Conservation (phyloP, 768 basidiomycete species). For the Tylopilus sp. region DNA sequence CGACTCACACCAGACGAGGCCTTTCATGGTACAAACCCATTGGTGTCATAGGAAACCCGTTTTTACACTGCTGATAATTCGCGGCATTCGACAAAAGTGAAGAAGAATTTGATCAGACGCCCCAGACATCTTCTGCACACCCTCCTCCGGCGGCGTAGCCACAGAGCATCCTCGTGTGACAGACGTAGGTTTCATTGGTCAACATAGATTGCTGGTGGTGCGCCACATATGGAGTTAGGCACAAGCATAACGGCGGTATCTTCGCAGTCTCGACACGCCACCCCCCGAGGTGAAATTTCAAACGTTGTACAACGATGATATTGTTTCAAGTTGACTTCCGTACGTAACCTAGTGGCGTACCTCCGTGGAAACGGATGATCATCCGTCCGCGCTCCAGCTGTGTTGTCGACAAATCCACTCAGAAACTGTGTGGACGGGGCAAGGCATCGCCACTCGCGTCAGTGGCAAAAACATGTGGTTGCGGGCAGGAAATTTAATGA, state of each 20-base stretch:
- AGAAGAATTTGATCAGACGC: slow-evolving; percentile 6
- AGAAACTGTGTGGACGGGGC: slow-evolving; percentile 8
- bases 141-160: not conserved
- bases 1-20: not conserved
- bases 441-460: slow-evolving; percentile 15
- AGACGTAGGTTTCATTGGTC: not conserved
- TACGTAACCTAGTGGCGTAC: slow-evolving; percentile 22
- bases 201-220: slow-evolving; percentile 8
- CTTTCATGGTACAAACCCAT: not conserved
- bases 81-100: slow-evolving; percentile 8
- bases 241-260: not conserved
- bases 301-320: not conserved
- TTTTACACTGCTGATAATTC: not conserved
- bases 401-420: not conserved
- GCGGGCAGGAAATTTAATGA: slow-evolving; percentile 13
- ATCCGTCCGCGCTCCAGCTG: not conserved
- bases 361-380: slow-evolving; percentile 14
- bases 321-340: slow-evolving; percentile 4
- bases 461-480: slow-evolving; percentile 24
- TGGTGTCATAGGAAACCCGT: not conserved
- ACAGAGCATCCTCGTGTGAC: not conserved
- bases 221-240: slow-evolving; percentile 7
- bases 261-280: slow-evolving; percentile 9
- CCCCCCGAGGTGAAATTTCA: not conserved
- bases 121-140: not conserved